Evolutionary conservation across 1,284 basidiomycete genomes (phyloP).

Genomic region (Abortiporus biennis): DNA sequence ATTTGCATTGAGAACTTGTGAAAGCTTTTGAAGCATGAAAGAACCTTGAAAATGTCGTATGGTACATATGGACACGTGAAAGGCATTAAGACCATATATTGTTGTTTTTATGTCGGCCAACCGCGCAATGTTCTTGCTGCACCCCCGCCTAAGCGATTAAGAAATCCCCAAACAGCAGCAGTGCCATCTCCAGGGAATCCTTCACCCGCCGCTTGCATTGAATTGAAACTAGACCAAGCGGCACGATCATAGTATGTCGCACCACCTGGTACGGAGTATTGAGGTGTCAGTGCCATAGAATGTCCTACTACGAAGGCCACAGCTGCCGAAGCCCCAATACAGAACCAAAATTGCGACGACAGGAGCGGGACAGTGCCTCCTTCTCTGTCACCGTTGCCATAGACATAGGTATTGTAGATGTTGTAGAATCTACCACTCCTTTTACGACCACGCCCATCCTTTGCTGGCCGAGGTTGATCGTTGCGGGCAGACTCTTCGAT

Average conservation of each 20-base stretch:
- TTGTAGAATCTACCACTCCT: slow-evolving; percentile 63
- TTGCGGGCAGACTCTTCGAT: slow-evolving; percentile 46
- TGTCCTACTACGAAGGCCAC: slow-evolving; percentile 51
- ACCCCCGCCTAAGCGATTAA: slow-evolving; percentile 59
- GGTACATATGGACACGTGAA: too few species aligned
- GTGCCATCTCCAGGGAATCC: slow-evolving; percentile 48
- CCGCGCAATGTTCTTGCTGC: slow-evolving; percentile 67
- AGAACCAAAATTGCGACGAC: slow-evolving; percentile 37
- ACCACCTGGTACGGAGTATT: slow-evolving; percentile 56
- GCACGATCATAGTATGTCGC: slow-evolving; percentile 70
- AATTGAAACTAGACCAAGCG: slow-evolving; percentile 73
- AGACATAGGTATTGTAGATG: slow-evolving; percentile 79
- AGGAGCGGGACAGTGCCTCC: slow-evolving; percentile 19
- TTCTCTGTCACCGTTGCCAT: slow-evolving; percentile 34
- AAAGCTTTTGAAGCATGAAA: too few species aligned
- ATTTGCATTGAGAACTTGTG: too few species aligned
- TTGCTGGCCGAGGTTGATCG: slow-evolving; percentile 25
- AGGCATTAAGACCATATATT: too few species aligned
- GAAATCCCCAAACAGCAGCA: slow-evolving; percentile 47
- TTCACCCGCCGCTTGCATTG: slow-evolving; percentile 59
- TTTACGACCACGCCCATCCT: slow-evolving; percentile 24
- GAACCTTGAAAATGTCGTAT: too few species aligned
- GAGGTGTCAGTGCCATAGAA: slow-evolving; percentile 51
- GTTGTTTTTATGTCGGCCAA: slow-evolving; percentile 67
- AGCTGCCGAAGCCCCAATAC: slow-evolving; percentile 50